A percentile compares a stretch with the other conserved stretches of the same genome.
Conservation (phyloP, 495 filamentous ascomycete genomes). For the Cercophora newfieldiana region DNA sequence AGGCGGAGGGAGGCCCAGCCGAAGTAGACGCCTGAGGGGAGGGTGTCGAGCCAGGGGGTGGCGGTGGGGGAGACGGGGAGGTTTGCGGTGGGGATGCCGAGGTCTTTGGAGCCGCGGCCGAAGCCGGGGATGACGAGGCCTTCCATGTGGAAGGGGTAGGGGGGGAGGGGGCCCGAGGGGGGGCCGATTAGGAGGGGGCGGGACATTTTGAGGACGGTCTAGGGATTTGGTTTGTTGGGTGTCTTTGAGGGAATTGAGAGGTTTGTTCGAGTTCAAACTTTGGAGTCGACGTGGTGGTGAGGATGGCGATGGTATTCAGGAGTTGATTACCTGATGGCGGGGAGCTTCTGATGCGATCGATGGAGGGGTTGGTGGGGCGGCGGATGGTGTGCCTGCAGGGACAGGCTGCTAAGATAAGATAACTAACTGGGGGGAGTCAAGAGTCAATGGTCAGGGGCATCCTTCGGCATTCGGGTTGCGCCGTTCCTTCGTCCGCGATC, state of each 20-base stretch:
- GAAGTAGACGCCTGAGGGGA: slow-evolving; percentile 84
- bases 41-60: slow-evolving; percentile 67
- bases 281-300: background rate
- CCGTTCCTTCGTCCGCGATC: background rate
- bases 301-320: background rate
- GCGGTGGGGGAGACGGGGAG: slow-evolving; percentile 72
- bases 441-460: background rate
- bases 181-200: slow-evolving; percentile 69
- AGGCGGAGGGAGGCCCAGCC: slow-evolving; percentile 75
- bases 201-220: slow-evolving; percentile 18
- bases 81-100: slow-evolving; percentile 97
- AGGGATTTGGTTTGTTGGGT: background rate
- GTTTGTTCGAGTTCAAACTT: background rate
- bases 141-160: slow-evolving; percentile 78
- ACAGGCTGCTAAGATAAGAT: slow-evolving; percentile 5
- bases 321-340: background rate
- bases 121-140: slow-evolving; percentile 91
- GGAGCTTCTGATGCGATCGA: background rate
- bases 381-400: slow-evolving; percentile 8
- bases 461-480: background rate
- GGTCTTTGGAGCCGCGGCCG: slow-evolving; percentile 88
- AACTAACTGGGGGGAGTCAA: background rate
- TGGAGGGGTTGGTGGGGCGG: slow-evolving; percentile 11
- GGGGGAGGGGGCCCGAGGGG: slow-evolving; percentile 66
- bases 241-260: background rate